Evolutionary conservation across 2,329 filamentous ascomycete genomes (phyloP).

Genomic region (Geosmithia putterillii): DNA sequence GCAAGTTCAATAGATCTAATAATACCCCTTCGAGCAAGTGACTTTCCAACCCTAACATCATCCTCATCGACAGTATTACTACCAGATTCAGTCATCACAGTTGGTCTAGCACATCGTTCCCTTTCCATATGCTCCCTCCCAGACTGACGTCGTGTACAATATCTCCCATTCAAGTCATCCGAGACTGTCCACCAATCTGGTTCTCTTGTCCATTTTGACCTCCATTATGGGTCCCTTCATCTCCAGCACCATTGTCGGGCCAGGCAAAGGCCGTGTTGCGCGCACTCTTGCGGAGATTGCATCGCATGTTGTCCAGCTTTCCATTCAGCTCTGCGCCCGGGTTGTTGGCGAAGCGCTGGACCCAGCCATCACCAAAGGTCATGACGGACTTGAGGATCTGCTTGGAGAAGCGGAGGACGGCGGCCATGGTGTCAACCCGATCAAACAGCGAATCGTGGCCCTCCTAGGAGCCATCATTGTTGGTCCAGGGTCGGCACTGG

Average conservation of each 20-base stretch:
- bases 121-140: too few relatives aligned
- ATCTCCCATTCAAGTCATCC: too few relatives aligned
- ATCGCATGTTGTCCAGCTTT: conserved; percentile 11
- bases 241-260: not conserved
- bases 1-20: too few relatives aligned
- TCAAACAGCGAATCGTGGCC: conserved; percentile 10
- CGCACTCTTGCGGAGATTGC: conserved; percentile 10
- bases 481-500: conserved; percentile 12
- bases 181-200: too few relatives aligned
- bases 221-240: too few relatives aligned
- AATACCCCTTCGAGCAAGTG: too few relatives aligned
- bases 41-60: too few relatives aligned
- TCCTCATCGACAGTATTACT: too few relatives aligned
- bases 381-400: conserved; percentile 15
- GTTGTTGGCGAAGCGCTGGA: conserved; percentile 12
- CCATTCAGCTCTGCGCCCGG: conserved; percentile 10
- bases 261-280: not conserved
- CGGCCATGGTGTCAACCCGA: conserved; percentile 11
- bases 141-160: too few relatives aligned
- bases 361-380: conserved; percentile 10
- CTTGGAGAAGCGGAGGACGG: conserved; percentile 8
- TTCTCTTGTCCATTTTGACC: too few relatives aligned
- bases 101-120: too few relatives aligned
- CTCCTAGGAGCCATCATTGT: conserved; percentile 15
- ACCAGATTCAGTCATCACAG: too few relatives aligned